These are phyloP conservation scores for Lipomyces sp. DNA, from an alignment of 805 yeast genomes.

Conservation along the genomic window DNA sequence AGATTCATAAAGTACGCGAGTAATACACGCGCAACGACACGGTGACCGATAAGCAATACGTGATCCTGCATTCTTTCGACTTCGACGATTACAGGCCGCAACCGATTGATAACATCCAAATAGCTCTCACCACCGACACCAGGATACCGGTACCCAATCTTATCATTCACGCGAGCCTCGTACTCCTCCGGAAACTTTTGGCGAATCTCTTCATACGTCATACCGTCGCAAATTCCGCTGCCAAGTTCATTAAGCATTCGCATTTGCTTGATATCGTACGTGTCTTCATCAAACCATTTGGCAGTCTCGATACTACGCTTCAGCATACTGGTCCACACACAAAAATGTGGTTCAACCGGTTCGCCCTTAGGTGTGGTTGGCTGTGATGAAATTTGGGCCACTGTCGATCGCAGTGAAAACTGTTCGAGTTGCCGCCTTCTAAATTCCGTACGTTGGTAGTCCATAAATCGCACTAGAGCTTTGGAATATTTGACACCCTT, in stretches of 20 bases:
- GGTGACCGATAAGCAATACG: constrained; percentile 78
- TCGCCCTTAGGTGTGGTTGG: constrained; percentile 41
- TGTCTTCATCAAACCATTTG: constrained; percentile 70
- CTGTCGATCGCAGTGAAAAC: constrained; percentile 53
- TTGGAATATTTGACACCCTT: constrained; percentile 77
- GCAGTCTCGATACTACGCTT: constrained; percentile 79
- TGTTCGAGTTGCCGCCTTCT: constrained; percentile 62
- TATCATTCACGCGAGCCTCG: constrained; percentile 72
- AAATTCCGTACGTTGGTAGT: constrained; percentile 70
- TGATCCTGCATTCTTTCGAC: constrained; percentile 91
- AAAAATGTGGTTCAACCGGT: constrained; percentile 73
- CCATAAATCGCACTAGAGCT: constrained; percentile 76
- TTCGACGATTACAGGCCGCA: constrained; percentile 89
- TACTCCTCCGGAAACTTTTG: constrained; percentile 75
- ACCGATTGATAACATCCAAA: constrained; percentile 86
- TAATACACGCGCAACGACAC: constrained; percentile 87
- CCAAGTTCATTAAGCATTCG: constrained; percentile 92
- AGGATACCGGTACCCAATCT: constrained; percentile 87
- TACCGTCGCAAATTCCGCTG: constrained; percentile 89
- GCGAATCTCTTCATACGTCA: constrained; percentile 89
- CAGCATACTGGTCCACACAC: constrained; percentile 93
- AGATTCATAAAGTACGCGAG: constrained; percentile 88
- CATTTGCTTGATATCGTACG: constrained; percentile 82
- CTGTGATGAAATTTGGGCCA: constrained; percentile 47
- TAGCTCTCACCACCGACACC: constrained; percentile 98